These are phyloP conservation scores for Mrakiaceae sp. DNA, from an alignment of 1,284 basidiomycete species.

Conservation along the genomic window DNA sequence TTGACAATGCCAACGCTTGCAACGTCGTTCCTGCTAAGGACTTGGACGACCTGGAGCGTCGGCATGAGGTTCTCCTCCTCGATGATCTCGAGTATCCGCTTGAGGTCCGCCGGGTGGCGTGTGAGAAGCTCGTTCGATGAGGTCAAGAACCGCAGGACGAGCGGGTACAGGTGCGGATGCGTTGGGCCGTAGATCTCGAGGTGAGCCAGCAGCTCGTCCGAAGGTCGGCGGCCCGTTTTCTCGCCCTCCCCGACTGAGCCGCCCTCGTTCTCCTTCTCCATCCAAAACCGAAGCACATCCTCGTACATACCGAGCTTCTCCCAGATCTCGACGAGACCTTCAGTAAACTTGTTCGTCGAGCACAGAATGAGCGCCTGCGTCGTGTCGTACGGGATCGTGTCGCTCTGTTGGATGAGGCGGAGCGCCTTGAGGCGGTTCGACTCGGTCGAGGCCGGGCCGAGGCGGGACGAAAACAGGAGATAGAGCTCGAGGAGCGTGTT, in stretches of 20 bases:
- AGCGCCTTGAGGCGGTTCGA: conserved; percentile 46
- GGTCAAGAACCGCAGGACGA: conserved; percentile 83
- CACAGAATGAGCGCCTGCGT: conserved; percentile 90
- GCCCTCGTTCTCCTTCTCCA: conserved; percentile 47
- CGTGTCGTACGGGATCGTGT: conserved; percentile 65
- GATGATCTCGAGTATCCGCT: conserved; percentile 58
- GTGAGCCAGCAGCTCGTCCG: conserved; percentile 57
- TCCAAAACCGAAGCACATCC: conserved; percentile 84
- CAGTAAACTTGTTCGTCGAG: conserved; percentile 66
- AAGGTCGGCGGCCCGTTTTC: conserved; percentile 34
- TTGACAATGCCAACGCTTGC: conserved; percentile 84
- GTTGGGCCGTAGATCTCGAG: conserved; percentile 60
- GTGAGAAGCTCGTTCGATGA: conserved; percentile 57
- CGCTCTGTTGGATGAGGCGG: conserved; percentile 48
- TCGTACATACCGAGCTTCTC: conserved; percentile 93
- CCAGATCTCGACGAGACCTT: conserved; percentile 79
- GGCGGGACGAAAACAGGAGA: conserved; percentile 43
- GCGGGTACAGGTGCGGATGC: conserved; percentile 67
- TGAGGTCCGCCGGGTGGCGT: conserved; percentile 59
- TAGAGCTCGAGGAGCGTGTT: conserved; percentile 94
- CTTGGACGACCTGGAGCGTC: conserved; percentile 76
- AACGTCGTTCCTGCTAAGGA: conserved; percentile 71
- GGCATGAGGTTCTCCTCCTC: conserved; percentile 72
- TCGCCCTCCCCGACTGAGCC: not conserved
- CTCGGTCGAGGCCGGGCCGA: conserved; percentile 24